A percentile compares a stretch with the other conserved stretches of the same genome.
These are phyloP conservation scores for Sphagnum fallax DNA, from an alignment of 228 moss, liverwort and hornwort species.

Conservation along the genomic window DNA sequence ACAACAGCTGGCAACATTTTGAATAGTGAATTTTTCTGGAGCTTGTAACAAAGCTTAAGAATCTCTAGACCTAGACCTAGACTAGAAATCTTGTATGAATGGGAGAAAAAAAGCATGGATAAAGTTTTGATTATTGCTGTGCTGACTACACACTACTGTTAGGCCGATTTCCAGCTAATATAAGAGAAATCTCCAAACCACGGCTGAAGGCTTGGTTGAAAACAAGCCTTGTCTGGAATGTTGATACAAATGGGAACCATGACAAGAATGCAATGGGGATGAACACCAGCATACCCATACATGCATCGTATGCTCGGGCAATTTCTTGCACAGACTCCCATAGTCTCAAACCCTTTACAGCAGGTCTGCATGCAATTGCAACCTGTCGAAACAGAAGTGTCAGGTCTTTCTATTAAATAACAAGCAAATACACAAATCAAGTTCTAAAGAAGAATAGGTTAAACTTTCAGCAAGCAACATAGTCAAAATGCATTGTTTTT, in stretches of 20 bases:
- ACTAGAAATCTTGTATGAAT: too few species aligned
- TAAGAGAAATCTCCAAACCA: slow-evolving; percentile 82
- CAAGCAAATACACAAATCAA: too few species aligned
- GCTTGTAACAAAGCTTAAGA: too few species aligned
- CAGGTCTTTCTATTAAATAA: too few species aligned
- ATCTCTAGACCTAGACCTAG: too few species aligned
- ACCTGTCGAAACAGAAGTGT: slow-evolving; percentile 15
- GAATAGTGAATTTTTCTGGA: too few species aligned
- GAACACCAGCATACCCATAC: slow-evolving; percentile 49
- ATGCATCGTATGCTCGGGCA: slow-evolving; percentile 32
- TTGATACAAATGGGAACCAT: slow-evolving; percentile 59
- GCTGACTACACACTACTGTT: slow-evolving; percentile 6
- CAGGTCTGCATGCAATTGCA: slow-evolving; percentile 22
- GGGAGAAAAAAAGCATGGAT: too few species aligned
- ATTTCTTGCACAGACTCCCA: slow-evolving; percentile 29
- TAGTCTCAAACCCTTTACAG: slow-evolving; percentile 17
- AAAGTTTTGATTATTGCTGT: too few species aligned
- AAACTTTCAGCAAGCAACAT: too few species aligned
- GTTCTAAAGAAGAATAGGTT: too few species aligned
- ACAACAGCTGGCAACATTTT: too few species aligned
- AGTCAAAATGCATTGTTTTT: too few species aligned
- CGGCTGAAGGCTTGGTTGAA: slow-evolving; percentile 99
- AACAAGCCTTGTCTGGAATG: slow-evolving; percentile 81
- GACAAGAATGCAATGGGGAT: slow-evolving; percentile 38
- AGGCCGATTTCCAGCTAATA: slow-evolving; percentile 74